Percentiles rank a stretch among this genome's conserved stretches.
These are phyloP conservation scores for Clathrospora elynae DNA, from an alignment of 2,329 filamentous ascomycete genomes.

Conservation along the genomic window DNA sequence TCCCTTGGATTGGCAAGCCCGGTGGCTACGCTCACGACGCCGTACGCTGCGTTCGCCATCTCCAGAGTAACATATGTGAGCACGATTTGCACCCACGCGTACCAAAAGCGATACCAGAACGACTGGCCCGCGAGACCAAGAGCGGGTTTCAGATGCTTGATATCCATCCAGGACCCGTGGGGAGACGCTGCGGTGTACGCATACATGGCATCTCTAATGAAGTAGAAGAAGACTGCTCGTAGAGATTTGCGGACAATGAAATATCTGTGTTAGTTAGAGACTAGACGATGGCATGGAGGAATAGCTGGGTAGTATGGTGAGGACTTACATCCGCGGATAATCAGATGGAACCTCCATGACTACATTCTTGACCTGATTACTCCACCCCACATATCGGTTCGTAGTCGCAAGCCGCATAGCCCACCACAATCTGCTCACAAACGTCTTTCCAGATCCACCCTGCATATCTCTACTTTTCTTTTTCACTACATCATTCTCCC, in stretches of 20 bases:
- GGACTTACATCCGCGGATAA: conserved; percentile 30
- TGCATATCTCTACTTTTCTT: background rate
- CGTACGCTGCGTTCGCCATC: conserved; percentile 13
- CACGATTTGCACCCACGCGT: conserved; percentile 28
- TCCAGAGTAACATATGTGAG: conserved; percentile 27
- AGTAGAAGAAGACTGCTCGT: conserved; percentile 17
- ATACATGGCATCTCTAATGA: conserved; percentile 18
- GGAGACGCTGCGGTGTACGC: conserved; percentile 28
- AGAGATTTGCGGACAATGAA: conserved; percentile 29
- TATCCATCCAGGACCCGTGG: conserved; percentile 29
- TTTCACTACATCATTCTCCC: background rate
- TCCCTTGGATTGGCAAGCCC: conserved; percentile 30
- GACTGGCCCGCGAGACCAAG: conserved; percentile 5
- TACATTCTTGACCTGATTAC: conserved; percentile 36
- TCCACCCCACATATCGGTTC: conserved; percentile 34
- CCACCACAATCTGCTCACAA: conserved; percentile 32
- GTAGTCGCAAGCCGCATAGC: conserved; percentile 18
- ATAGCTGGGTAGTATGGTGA: too few species aligned
- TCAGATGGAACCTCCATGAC: conserved; percentile 20
- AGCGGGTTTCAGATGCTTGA: conserved; percentile 12
- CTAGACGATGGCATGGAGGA: background rate
- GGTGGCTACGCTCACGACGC: conserved; percentile 21
- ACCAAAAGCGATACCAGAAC: conserved; percentile 18
- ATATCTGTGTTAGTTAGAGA: conserved; percentile 12
- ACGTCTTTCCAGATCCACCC: conserved; percentile 4